A percentile compares a stretch with the other conserved stretches of the same genome.
phyloP scores from a whole-genome alignment of 345 rosid genomes.

The Euphorbia tirucalli region DNA sequence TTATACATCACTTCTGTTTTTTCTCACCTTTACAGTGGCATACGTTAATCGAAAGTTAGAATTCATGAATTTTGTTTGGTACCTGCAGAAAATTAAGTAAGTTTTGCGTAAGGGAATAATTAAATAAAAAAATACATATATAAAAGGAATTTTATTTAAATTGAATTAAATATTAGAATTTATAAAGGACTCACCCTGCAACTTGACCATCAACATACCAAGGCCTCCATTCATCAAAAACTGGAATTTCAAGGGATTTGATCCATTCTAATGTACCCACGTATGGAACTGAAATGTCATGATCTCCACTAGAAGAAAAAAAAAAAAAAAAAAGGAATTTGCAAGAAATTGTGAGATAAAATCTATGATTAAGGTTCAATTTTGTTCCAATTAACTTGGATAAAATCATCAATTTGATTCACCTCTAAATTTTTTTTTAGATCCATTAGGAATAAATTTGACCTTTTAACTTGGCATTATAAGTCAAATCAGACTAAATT shows the following conservation, averaged over 20 bases:
- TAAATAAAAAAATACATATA: too few species aligned
- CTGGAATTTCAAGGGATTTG: conserved; percentile 20
- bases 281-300: conserved; percentile 29
- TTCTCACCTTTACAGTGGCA: conserved; percentile 28
- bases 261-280: conserved; percentile 39
- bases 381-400: too few species aligned
- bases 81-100: conserved; percentile 1
- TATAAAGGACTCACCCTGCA: conserved; percentile 32
- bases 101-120: neutral
- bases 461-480: too few species aligned
- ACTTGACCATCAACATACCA: conserved; percentile 44
- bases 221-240: conserved; percentile 32
- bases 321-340: too few species aligned
- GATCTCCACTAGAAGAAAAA: conserved; percentile 30
- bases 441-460: too few species aligned
- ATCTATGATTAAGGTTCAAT: too few species aligned
- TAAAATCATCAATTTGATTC: too few species aligned
- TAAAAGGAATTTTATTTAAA: neutral
- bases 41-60: conserved; percentile 15
- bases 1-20: too few species aligned
- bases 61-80: conserved; percentile 8
- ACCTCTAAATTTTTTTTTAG: too few species aligned
- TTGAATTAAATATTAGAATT: too few species aligned
- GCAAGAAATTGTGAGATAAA: too few species aligned
- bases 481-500: too few species aligned